Percentiles rank a stretch among this genome's conserved stretches.
These are phyloP conservation scores for Lichtheimia hyalospora DNA, from an alignment of 371 early-diverging fungal genomes.

Conservation along the genomic window DNA sequence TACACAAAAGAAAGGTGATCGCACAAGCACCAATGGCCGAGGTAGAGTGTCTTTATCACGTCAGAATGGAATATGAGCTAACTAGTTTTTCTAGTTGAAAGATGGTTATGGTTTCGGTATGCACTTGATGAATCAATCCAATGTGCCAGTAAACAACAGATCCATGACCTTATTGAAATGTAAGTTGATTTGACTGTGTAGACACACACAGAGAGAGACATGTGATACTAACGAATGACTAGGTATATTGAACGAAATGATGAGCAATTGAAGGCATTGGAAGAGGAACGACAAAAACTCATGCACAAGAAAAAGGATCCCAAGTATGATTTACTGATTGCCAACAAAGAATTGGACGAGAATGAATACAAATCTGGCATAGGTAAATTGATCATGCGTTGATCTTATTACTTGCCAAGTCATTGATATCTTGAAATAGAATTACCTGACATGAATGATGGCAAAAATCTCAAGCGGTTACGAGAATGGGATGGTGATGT, in stretches of 20 bases:
- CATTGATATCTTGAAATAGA: conserved; percentile 28
- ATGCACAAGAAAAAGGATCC: conserved; percentile 52
- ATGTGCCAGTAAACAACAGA: conserved; percentile 42
- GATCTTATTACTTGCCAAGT: background rate
- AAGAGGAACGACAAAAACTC: conserved; percentile 44
- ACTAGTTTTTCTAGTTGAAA: conserved; percentile 31
- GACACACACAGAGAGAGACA: too few species aligned
- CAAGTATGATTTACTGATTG: conserved; percentile 47
- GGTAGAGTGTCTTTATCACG: conserved; percentile 16
- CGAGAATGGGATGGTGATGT: conserved; percentile 65
- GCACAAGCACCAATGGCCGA: conserved; percentile 26
- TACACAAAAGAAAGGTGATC: conserved; percentile 31
- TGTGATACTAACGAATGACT: background rate
- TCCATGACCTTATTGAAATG: conserved; percentile 53
- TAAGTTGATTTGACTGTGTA: conserved; percentile 17
- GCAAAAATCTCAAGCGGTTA: conserved; percentile 50
- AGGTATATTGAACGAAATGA: conserved; percentile 51
- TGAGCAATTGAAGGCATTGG: conserved; percentile 52
- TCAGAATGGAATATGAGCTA: background rate
- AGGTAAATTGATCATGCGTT: conserved; percentile 30
- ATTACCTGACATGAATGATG: conserved; percentile 59
- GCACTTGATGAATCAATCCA: conserved; percentile 49
- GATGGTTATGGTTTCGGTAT: conserved; percentile 64
- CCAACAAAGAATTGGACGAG: conserved; percentile 43
- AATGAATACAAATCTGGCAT: conserved; percentile 60